Conservation (phyloP, 176 grass and related monocot species). For the Oryza coarctata region DNA sequence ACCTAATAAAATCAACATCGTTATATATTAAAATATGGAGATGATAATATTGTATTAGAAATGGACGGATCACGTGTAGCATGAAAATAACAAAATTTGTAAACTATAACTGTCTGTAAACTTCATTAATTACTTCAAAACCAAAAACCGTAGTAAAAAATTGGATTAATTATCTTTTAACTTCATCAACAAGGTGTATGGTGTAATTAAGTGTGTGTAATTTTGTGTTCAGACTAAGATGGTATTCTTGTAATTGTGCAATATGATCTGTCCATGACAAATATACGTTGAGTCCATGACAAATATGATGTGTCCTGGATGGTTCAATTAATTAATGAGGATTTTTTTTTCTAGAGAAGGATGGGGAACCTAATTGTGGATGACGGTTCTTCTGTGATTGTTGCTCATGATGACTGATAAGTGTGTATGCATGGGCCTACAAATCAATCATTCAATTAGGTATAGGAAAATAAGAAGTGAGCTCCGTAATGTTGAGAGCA, state of each 20-base stretch:
- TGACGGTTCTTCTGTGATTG: neutral
- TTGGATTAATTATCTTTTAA: neutral
- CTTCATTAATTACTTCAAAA: too few species aligned
- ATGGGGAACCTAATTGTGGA: neutral
- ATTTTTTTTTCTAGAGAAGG: neutral
- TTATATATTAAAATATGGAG: too few species aligned
- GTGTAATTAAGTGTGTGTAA: too few species aligned
- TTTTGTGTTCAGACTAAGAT: neutral
- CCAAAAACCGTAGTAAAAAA: too few species aligned
- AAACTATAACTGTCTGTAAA: too few species aligned
- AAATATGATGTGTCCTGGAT: neutral
- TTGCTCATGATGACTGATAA: neutral
- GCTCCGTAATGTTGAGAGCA: constrained; percentile 17
- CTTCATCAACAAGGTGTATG: too few species aligned
- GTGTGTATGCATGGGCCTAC: neutral
- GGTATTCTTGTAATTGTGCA: neutral
- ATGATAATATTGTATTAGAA: too few species aligned
- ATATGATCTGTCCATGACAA: neutral
- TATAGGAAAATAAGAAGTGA: neutral
- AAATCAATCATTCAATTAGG: constrained; percentile 10
- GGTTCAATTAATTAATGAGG: neutral
- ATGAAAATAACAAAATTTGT: too few species aligned
- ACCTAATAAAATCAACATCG: too few species aligned
- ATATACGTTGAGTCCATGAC: neutral
- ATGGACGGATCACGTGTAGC: too few species aligned